Percentiles rank a stretch among this genome's conserved stretches.
Conservation (phyloP, 495 filamentous ascomycete genomes). For the Talaromyces thailandensis region DNA sequence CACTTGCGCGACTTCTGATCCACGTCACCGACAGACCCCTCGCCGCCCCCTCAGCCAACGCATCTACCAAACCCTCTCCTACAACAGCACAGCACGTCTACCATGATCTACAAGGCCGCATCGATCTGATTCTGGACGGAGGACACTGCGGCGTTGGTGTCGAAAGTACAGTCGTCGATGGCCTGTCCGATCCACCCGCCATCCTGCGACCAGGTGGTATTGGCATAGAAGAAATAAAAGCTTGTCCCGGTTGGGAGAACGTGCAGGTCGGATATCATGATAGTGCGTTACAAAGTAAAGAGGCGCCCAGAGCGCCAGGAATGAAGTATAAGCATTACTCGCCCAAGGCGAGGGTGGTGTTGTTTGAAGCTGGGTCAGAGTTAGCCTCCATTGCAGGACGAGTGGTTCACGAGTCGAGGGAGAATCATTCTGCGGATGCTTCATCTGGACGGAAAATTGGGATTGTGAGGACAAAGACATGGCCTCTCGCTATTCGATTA, state of each 20-base stretch:
- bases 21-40: slow-evolving; percentile 65
- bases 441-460: slow-evolving; percentile 34
- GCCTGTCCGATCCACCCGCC: slow-evolving; percentile 66
- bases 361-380: slow-evolving; percentile 54
- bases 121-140: slow-evolving; percentile 84
- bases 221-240: slow-evolving; percentile 70
- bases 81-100: slow-evolving; percentile 83
- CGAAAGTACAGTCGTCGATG: slow-evolving; percentile 95
- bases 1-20: slow-evolving; percentile 81
- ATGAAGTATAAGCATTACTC: slow-evolving; percentile 99
- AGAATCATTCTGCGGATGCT: slow-evolving; percentile 19
- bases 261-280: slow-evolving; percentile 71
- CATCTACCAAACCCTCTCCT: slow-evolving; percentile 82
- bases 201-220: slow-evolving; percentile 85
- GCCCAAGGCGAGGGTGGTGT: slow-evolving; percentile 75
- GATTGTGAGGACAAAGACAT: slow-evolving; percentile 36
- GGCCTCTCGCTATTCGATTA: slow-evolving; percentile 28
- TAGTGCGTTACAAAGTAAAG: slow-evolving; percentile 28
- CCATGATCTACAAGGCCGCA: slow-evolving; percentile 76
- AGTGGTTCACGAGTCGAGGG: slow-evolving; percentile 22
- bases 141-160: slow-evolving; percentile 81
- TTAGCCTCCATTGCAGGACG: slow-evolving; percentile 23
- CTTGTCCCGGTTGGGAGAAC: slow-evolving; percentile 71
- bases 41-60: slow-evolving; percentile 93
- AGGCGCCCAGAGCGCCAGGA: slow-evolving; percentile 72